phyloP scores from a whole-genome alignment of 2,329 filamentous ascomycete species.

The Teratosphaeria pseudoeucalypti region DNA sequence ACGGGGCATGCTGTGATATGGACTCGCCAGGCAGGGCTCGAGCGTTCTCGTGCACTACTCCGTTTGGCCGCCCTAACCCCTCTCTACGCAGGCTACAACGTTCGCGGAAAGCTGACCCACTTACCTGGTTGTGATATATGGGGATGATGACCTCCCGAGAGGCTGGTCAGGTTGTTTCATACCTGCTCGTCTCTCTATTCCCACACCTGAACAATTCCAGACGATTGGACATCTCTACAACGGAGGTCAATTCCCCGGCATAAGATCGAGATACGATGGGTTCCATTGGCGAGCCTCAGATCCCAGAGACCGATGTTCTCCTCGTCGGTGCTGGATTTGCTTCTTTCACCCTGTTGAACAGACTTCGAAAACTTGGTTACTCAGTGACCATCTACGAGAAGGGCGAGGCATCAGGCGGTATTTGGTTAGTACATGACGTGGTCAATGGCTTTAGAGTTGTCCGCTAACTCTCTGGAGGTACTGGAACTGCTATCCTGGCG shows the following conservation, averaged over 20 bases:
- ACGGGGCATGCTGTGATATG: neutral
- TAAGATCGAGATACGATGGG: constrained; percentile 13
- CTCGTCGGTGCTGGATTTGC: constrained; percentile 11
- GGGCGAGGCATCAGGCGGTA: constrained; percentile 25
- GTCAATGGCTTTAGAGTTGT: neutral
- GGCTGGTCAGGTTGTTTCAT: neutral
- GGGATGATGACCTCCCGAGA: neutral
- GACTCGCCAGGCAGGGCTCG: neutral
- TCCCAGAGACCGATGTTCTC: constrained; percentile 12
- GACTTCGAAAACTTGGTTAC: constrained; percentile 25
- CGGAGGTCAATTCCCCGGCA: neutral
- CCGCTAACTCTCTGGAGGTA: neutral
- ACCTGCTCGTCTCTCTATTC: neutral
- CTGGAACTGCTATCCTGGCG: constrained; percentile 29
- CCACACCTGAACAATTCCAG: neutral
- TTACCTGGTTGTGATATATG: neutral
- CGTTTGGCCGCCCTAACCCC: neutral
- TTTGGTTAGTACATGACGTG: constrained; percentile 22
- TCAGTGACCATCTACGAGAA: constrained; percentile 26
- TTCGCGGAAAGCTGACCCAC: neutral
- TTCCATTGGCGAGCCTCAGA: constrained; percentile 15
- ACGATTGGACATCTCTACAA: neutral
- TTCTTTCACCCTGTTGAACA: constrained; percentile 14
- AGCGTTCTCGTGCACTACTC: neutral
- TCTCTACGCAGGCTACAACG: neutral